Percentiles rank a stretch among this genome's conserved stretches.
These are phyloP conservation scores for Epichloe sibirici DNA, from an alignment of 2,329 filamentous ascomycete species.

Conservation along the genomic window DNA sequence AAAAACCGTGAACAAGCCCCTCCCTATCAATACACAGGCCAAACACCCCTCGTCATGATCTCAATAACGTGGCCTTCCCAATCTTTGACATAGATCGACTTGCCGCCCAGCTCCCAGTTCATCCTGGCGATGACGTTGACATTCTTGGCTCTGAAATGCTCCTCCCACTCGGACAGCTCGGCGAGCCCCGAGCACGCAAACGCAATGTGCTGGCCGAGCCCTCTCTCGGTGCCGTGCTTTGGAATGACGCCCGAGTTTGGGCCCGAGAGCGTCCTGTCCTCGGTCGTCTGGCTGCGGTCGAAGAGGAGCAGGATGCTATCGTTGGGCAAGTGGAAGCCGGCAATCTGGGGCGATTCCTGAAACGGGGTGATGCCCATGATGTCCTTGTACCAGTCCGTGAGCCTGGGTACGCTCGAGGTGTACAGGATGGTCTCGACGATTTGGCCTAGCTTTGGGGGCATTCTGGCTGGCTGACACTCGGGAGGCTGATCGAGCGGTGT, in stretches of 20 bases:
- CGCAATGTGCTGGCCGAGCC: constrained; percentile 4
- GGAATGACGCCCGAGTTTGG: neutral
- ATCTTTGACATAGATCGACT: constrained; percentile 2
- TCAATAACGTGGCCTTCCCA: constrained; percentile 5
- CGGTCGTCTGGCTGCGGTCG: neutral
- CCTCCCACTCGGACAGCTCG: constrained; percentile 1
- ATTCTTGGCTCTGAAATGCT: neutral
- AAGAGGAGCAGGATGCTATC: constrained; percentile 1
- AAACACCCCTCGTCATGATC: constrained; percentile 2
- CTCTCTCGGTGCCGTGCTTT: constrained; percentile 2
- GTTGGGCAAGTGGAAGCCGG: neutral
- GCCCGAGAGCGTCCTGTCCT: neutral
- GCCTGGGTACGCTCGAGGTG: constrained; percentile 1
- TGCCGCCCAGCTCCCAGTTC: constrained; percentile 1
- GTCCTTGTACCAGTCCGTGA: neutral
- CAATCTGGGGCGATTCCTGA: neutral
- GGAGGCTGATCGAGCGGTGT: too few relatives aligned
- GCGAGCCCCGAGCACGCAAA: neutral
- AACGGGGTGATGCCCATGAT: constrained; percentile 1
- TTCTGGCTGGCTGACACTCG: neutral
- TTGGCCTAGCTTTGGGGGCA: constrained; percentile 3
- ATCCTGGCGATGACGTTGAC: neutral
- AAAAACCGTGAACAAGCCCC: too few relatives aligned
- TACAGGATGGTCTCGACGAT: constrained; percentile 5
- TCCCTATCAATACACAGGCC: neutral